Conservation (phyloP, 345 rosid species). For the Boechera retrofracta region DNA sequence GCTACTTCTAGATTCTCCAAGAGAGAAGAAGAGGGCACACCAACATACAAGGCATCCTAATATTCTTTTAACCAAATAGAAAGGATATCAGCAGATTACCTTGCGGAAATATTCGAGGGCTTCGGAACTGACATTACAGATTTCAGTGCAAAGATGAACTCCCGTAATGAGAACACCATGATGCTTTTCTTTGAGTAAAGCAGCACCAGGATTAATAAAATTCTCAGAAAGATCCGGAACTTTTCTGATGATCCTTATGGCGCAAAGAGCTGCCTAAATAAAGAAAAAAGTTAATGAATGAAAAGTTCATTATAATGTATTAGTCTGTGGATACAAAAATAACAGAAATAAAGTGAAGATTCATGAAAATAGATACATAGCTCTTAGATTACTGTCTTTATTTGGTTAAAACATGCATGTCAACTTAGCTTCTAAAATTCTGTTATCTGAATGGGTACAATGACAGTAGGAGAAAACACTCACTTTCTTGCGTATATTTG, state of each 20-base stretch:
- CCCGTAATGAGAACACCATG: slow-evolving; percentile 96
- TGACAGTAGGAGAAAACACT: slow-evolving; percentile 37
- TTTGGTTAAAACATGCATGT: slow-evolving; percentile 20
- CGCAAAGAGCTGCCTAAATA: slow-evolving; percentile 91
- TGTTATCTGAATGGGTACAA: background rate
- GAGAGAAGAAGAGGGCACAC: slow-evolving; percentile 9
- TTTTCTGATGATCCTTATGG: slow-evolving; percentile 89
- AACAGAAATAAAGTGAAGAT: slow-evolving; percentile 13
- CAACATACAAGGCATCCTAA: slow-evolving; percentile 21
- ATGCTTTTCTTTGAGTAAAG: slow-evolving; percentile 94
- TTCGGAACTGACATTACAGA: slow-evolving; percentile 85
- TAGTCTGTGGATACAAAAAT: slow-evolving; percentile 1
- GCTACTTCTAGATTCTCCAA: slow-evolving; percentile 22
- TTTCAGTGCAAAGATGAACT: slow-evolving; percentile 89
- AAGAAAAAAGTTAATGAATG: slow-evolving; percentile 30
- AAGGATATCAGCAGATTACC: slow-evolving; percentile 55
- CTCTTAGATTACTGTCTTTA: slow-evolving; percentile 1
- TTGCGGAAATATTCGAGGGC: slow-evolving; percentile 86
- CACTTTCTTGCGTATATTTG: slow-evolving; percentile 94
- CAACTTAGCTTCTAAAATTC: background rate
- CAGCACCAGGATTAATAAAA: slow-evolving; percentile 80
- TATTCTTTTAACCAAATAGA: slow-evolving; percentile 6
- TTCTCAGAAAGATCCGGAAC: slow-evolving; percentile 97
- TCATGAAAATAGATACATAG: slow-evolving; percentile 5
- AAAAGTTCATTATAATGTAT: slow-evolving; percentile 5